phyloP scores from a whole-genome alignment of 2,329 filamentous ascomycete species.

The Didymella sp. region DNA sequence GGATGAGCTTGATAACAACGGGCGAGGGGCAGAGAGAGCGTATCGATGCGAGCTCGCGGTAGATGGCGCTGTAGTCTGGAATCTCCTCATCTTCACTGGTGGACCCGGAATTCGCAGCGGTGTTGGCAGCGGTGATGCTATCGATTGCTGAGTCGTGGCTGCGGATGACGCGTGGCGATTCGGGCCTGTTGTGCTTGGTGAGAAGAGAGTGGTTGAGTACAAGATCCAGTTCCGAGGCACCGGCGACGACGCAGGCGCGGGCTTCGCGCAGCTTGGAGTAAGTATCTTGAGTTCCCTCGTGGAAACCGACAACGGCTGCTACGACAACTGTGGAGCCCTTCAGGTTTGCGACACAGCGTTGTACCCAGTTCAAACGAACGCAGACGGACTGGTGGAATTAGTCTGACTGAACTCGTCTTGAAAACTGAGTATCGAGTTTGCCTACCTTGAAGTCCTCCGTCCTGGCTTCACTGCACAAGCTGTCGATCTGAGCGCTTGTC shows the following conservation, averaged over 20 bases:
- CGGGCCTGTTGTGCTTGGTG: slow-evolving; percentile 36
- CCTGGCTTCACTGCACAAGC: slow-evolving; percentile 62
- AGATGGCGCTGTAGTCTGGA: slow-evolving; percentile 58
- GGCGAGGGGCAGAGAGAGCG: slow-evolving; percentile 56
- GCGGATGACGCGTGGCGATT: slow-evolving; percentile 12
- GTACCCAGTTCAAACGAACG: slow-evolving; percentile 62
- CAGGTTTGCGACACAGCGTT: slow-evolving; percentile 58
- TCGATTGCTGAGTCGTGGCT: slow-evolving; percentile 42
- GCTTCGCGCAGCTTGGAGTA: slow-evolving; percentile 61
- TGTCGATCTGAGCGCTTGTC: slow-evolving; percentile 58
- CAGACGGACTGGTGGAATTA: slow-evolving; percentile 60
- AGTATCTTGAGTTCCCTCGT: slow-evolving; percentile 63
- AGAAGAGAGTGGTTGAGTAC: slow-evolving; percentile 64
- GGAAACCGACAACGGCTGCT: slow-evolving; percentile 66
- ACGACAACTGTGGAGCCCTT: slow-evolving; percentile 58
- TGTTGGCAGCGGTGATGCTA: slow-evolving; percentile 46
- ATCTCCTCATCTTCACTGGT: slow-evolving; percentile 32
- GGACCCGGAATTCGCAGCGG: slow-evolving; percentile 31
- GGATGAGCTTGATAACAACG: slow-evolving; percentile 61
- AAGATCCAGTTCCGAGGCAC: slow-evolving; percentile 65
- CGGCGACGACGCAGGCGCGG: slow-evolving; percentile 55
- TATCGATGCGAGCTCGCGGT: slow-evolving; percentile 61
- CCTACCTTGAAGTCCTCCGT: slow-evolving; percentile 55
- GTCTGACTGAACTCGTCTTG: neutral
- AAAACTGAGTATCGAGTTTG: neutral